Evolutionary conservation across 345 rosid genomes (phyloP).

Genomic region (Camelina hispida): DNA sequence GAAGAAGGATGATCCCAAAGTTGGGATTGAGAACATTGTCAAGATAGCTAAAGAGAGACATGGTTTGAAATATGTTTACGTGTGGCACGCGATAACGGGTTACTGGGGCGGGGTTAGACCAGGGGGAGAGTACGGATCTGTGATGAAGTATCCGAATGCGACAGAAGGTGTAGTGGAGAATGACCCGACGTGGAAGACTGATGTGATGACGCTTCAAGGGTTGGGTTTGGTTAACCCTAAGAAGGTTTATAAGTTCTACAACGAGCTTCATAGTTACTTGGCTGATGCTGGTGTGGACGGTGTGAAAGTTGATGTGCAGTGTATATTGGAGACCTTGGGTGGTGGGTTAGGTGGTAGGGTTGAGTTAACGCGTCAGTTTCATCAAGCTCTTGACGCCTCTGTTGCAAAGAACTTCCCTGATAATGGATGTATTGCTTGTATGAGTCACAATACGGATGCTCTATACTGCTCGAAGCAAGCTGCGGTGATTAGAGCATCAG

Average conservation of each 20-base stretch:
- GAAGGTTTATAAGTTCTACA: conserved; percentile 70
- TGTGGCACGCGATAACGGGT: conserved; percentile 96
- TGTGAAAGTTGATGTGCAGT: conserved; percentile 91
- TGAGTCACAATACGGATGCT: conserved; percentile 96
- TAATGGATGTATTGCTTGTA: conserved; percentile 93
- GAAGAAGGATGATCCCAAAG: conserved; percentile 61
- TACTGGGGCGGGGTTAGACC: conserved; percentile 99
- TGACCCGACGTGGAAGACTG: conserved; percentile 86
- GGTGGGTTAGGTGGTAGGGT: conserved; percentile 86
- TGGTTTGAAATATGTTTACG: conserved; percentile 81
- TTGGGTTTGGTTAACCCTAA: conserved; percentile 82
- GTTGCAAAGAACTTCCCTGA: conserved; percentile 78
- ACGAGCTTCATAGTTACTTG: conserved; percentile 80
- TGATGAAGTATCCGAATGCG: conserved; percentile 69
- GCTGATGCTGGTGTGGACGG: conserved; percentile 88
- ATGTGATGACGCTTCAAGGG: conserved; percentile 71
- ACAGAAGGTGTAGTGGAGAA: conserved; percentile 76
- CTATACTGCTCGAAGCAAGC: conserved; percentile 97
- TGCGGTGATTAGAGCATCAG: conserved; percentile 90
- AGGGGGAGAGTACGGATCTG: conserved; percentile 71
- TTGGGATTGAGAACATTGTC: conserved; percentile 78
- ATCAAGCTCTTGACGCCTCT: conserved; percentile 90
- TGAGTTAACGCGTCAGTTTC: conserved; percentile 80
- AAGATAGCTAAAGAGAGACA: conserved; percentile 64
- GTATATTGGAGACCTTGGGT: conserved; percentile 88